Base-by-base conservation (phyloP, 2,329 filamentous ascomycete genomes). In the Ceratocystis papillata region DNA sequence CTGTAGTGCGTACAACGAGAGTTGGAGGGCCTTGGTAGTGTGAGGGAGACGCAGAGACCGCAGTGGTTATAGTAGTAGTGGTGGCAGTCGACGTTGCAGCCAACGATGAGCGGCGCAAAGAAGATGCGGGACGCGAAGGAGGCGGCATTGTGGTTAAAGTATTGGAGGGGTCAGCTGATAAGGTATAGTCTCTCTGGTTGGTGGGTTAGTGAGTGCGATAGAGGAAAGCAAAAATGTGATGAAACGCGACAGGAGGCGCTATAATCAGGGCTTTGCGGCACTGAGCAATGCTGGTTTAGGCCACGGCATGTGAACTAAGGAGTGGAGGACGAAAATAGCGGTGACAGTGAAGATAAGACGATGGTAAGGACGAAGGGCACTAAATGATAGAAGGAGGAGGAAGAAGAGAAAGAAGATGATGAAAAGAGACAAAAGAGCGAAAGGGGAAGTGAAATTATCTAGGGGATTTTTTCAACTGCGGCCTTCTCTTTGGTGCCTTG, bases 61-160 rank as follows among this genome's bases (percentile, higher is more conserved):
- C 46, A 25, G 46, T 20, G 20, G 17, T 50, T 22, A 62, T 44
- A 22, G n/a, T 15, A 63, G 62, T 41, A 44, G 46, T 53, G 28
- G 37, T 57, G 6, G 55, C 37, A 2, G 75, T 72, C 41, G 73
- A 59, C n/a, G 62, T 62, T 28, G 66, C 60, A 53, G 63, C 66
- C 37, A 67, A 20, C 37, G 66, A 65, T 22, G 66, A 62, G 30
- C 63, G 63, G 46, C 63, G 66, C 63, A 59, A 59, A 59, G 53
- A 59, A 25, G 63, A 65, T 37, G 37, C 28, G 28, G 63, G 33
- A 53, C 60, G 66, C 20, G 63, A 65, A 45, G 63, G 60, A 65
- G 66, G 66, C 25, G 50, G 63, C 46, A 65, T 65, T 46, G 22
- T 41, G 46, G 45, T 28, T 10, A 1, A 30, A 53, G 53, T 33